Conservation (phyloP, 108 stramenopile genomes). For the Conticribra guillardii region DNA sequence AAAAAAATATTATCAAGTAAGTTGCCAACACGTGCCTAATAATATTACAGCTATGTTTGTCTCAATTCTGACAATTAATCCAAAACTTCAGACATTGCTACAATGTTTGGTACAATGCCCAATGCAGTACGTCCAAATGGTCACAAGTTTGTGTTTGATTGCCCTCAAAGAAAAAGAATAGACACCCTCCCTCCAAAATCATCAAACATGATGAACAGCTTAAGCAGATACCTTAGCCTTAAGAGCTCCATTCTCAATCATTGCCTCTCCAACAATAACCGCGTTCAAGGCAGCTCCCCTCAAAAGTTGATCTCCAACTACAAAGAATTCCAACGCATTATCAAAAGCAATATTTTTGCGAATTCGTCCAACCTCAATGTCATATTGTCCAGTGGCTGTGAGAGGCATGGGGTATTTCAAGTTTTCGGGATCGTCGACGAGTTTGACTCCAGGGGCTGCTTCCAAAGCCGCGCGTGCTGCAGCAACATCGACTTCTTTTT, state of each 20-base stretch:
- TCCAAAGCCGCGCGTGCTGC: constrained; percentile 76
- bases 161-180: too few species aligned
- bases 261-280: constrained; percentile 94
- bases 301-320: constrained; percentile 96
- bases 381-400: constrained; percentile 94
- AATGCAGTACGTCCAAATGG: too few species aligned
- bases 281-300: constrained; percentile 98
- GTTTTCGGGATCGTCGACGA: constrained; percentile 77
- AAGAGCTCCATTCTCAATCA: constrained; percentile 82
- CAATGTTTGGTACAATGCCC: too few species aligned
- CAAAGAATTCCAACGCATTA: constrained; percentile 96
- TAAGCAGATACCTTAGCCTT: constrained; percentile 32
- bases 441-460: constrained; percentile 81
- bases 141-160: too few species aligned
- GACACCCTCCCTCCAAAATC: too few species aligned
- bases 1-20: too few species aligned
- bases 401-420: constrained; percentile 95
- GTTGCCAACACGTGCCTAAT: too few species aligned
- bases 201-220: too few species aligned
- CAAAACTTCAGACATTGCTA: too few species aligned
- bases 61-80: too few species aligned
- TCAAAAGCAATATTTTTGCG: constrained; percentile 88
- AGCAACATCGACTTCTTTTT: constrained; percentile 82
- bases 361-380: constrained; percentile 94
- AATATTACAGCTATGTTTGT: too few species aligned